Base-by-base conservation (phyloP, 1,139 yeast genomes). In the Candida tetrigidarum region DNA sequence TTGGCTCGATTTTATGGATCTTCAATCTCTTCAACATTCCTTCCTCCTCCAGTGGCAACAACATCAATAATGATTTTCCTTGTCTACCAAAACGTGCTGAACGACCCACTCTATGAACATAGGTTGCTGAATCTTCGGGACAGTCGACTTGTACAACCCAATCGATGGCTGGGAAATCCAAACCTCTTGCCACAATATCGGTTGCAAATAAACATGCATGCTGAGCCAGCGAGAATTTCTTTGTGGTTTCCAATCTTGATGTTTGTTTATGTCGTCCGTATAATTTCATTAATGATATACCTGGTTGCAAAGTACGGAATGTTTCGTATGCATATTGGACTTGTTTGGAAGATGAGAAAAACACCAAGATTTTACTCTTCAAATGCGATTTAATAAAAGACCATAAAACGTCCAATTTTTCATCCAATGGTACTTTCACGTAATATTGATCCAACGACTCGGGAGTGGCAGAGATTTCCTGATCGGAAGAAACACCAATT, bases 61-160 rank as follows among this genome's bases (percentile, higher is more conserved):
- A 68, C 83, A 93, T 84, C 51, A 93, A 67, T 47, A 93, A 68
- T 0, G 97, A 88, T 56, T 87, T 86, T 22, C 99, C 99, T 47
- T 76, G 76, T 59, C 93, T 84, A 19, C 97, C 97, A 58, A 88
- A 91, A 56, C 99, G 78, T 1, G 99, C 99, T 39, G 93, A 86
- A 66, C 99, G 82, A 1, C 99, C 99, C 3, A 91, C 99, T 60
- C 99, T 78, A 59, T 93, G 99, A 42, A 93, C 89, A 64, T 95
- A 93, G 0, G 99, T 95, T 25, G 95, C 95, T 1, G 86, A 82
- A 64, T 92, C 97, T 63, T 93, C 99, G 0, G 99, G 99, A 53
- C 96, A 89, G 65, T 93, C 99, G 0, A 91, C 80, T 65, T 93
- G 99, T 10, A 93, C 74, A 16, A 93, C 97, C 99, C 99, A 93